A percentile compares a stretch with the other conserved stretches of the same genome.
Conservation (phyloP, 2,329 filamentous ascomycete genomes). For the Fonsecaea multimorphosa region DNA sequence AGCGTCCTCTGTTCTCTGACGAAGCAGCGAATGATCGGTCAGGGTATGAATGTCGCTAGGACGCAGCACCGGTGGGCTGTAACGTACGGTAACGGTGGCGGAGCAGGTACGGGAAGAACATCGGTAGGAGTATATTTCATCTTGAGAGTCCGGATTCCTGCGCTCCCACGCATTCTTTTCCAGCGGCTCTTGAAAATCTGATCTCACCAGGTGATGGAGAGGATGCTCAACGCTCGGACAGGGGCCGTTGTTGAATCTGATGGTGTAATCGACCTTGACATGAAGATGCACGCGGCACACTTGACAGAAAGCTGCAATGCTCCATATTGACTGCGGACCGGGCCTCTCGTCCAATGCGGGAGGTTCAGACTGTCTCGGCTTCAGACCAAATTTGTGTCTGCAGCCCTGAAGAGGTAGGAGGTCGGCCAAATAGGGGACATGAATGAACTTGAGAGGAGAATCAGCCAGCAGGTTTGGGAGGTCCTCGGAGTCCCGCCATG, state of each 20-base stretch:
- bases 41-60: constrained; percentile 58
- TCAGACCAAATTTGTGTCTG: constrained; percentile 64
- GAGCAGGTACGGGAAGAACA: constrained; percentile 67
- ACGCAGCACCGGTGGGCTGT: constrained; percentile 60
- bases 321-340: constrained; percentile 57
- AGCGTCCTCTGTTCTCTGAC: constrained; percentile 61
- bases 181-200: constrained; percentile 36
- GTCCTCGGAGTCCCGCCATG: constrained; percentile 53
- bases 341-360: constrained; percentile 50
- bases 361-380: constrained; percentile 60
- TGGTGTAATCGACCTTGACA: constrained; percentile 60
- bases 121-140: constrained; percentile 59
- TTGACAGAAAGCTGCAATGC: constrained; percentile 65
- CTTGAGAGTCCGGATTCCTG: constrained; percentile 42
- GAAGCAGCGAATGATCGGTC: constrained; percentile 60
- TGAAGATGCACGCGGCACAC: constrained; percentile 68
- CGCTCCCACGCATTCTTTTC: constrained; percentile 38
- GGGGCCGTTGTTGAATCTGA: constrained; percentile 46
- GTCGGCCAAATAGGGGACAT: constrained; percentile 42
- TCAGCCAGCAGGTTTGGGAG: constrained; percentile 63
- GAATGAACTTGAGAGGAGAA: constrained; percentile 59
- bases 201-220: constrained; percentile 66
- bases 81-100: constrained; percentile 58
- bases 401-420: constrained; percentile 52
- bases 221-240: constrained; percentile 59